A percentile compares a stretch with the other conserved stretches of the same genome.
Conservation (phyloP, 1,284 basidiomycete species). For the Cerrena zonata region DNA sequence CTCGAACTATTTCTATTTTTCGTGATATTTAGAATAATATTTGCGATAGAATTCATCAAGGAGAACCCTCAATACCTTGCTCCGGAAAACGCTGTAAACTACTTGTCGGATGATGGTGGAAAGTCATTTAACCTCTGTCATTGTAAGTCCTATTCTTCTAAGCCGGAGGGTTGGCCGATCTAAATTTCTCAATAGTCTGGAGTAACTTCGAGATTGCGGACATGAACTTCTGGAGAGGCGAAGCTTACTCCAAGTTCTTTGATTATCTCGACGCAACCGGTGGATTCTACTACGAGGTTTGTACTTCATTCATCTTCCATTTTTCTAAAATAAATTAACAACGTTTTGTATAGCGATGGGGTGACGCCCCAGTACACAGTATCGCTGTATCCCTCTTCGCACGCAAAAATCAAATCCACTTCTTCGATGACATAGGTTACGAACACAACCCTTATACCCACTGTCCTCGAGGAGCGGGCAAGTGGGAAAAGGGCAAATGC, state of each 20-base stretch:
- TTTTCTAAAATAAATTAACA: neutral
- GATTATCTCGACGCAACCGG: slow-evolving; percentile 65
- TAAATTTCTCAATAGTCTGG: slow-evolving; percentile 54
- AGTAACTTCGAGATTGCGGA: slow-evolving; percentile 76
- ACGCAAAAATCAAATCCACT: slow-evolving; percentile 58
- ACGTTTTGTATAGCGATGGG: slow-evolving; percentile 47
- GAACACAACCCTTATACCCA: slow-evolving; percentile 47
- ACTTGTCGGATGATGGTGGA: slow-evolving; percentile 62
- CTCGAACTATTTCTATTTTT: neutral
- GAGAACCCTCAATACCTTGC: slow-evolving; percentile 59
- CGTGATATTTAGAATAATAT: neutral
- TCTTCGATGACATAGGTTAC: slow-evolving; percentile 62
- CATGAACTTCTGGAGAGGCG: slow-evolving; percentile 53
- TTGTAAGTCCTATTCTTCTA: slow-evolving; percentile 39
- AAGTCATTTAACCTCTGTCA: slow-evolving; percentile 70
- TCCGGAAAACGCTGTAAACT: slow-evolving; percentile 62
- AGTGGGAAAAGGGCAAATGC: slow-evolving; percentile 42
- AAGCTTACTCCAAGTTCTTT: slow-evolving; percentile 70
- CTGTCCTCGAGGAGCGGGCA: slow-evolving; percentile 40
- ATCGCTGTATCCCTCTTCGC: slow-evolving; percentile 67
- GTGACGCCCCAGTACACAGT: slow-evolving; percentile 77
- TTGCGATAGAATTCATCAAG: slow-evolving; percentile 51
- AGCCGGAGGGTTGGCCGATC: too few relatives aligned
- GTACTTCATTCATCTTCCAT: slow-evolving; percentile 10
- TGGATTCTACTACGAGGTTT: slow-evolving; percentile 74